Conservation (phyloP, 2,329 filamentous ascomycete species). For the Fusarium devonianum region DNA sequence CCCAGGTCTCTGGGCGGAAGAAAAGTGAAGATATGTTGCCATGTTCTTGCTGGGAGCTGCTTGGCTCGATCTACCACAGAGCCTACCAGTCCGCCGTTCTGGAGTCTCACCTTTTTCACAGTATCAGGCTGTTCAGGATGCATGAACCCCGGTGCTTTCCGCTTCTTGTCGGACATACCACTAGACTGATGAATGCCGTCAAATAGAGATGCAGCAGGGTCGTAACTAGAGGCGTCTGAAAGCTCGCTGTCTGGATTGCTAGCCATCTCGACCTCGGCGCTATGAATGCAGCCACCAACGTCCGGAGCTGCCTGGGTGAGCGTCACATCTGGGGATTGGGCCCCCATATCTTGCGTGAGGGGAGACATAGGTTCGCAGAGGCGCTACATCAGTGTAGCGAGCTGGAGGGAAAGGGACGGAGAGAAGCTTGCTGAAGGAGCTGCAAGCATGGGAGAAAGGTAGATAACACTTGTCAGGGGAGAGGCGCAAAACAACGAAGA, state of each 20-base stretch:
- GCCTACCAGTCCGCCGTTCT: conserved; percentile 13
- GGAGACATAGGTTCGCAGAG: conserved; percentile 22
- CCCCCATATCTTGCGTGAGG: conserved; percentile 6
- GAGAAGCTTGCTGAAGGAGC: conserved; percentile 10
- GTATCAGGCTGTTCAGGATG: conserved; percentile 15
- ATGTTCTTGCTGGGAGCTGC: conserved; percentile 66
- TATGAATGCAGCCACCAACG: conserved; percentile 11
- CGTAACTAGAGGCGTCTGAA: conserved; percentile 23
- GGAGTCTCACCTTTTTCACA: conserved; percentile 35
- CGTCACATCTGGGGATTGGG: conserved; percentile 10
- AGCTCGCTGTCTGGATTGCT: conserved; percentile 14
- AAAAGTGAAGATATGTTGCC: conserved; percentile 74
- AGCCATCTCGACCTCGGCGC: conserved; percentile 21
- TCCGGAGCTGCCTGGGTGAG: conserved; percentile 16
- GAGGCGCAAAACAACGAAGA: conserved; percentile 10
- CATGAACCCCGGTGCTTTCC: conserved; percentile 20
- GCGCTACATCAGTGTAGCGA: conserved; percentile 5
- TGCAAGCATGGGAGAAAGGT: conserved; percentile 20
- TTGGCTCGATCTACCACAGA: conserved; percentile 30
- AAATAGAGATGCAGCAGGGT: conserved; percentile 16
- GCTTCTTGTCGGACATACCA: conserved; percentile 29
- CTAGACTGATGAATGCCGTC: conserved; percentile 12
- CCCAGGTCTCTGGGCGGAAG: conserved; percentile 69
- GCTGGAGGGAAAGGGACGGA: background rate
- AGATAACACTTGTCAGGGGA: conserved; percentile 38